These are phyloP conservation scores for Cercophora scortea DNA, from an alignment of 495 filamentous ascomycete species.

Conservation along the genomic window DNA sequence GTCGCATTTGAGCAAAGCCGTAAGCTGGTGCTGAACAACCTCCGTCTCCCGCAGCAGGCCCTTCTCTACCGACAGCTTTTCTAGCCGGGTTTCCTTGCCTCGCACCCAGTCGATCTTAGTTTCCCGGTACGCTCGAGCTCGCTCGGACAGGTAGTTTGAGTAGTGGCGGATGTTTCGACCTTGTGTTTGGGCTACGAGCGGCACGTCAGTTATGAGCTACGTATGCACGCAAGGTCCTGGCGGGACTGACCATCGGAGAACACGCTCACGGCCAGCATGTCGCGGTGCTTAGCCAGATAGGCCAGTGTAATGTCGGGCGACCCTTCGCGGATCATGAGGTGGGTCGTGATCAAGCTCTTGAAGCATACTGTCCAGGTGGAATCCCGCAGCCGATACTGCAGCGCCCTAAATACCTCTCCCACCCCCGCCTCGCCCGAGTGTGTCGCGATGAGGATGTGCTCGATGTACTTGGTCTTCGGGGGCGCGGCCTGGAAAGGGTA, in stretches of 20 bases:
- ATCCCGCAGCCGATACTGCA: constrained; percentile 82
- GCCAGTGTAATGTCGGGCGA: constrained; percentile 80
- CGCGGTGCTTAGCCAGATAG: constrained; percentile 76
- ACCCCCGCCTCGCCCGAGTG: constrained; percentile 93
- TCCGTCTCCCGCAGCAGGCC: constrained; percentile 90
- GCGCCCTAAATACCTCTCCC: constrained; percentile 86
- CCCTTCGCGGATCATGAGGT: constrained; percentile 96
- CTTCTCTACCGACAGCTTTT: constrained; percentile 84
- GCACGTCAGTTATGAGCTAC: constrained; percentile 11
- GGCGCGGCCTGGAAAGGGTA: constrained; percentile 64
- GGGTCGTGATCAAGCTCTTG: constrained; percentile 90
- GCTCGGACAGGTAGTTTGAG: constrained; percentile 73
- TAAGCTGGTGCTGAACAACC: constrained; percentile 81
- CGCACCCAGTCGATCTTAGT: constrained; percentile 88
- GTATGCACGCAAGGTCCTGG: not conserved
- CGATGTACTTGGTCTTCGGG: constrained; percentile 99
- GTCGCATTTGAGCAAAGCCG: constrained; percentile 79
- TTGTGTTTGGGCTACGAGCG: constrained; percentile 72
- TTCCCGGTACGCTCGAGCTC: constrained; percentile 73
- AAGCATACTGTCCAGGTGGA: constrained; percentile 96
- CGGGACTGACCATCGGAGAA: constrained; percentile 78
- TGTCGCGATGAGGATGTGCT: constrained; percentile 93
- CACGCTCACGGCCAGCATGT: constrained; percentile 75
- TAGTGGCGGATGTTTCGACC: constrained; percentile 93
- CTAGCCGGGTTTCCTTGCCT: constrained; percentile 71